These are phyloP conservation scores for Trichoderma sp. DNA, from an alignment of 2,329 filamentous ascomycete species.

Conservation along the genomic window DNA sequence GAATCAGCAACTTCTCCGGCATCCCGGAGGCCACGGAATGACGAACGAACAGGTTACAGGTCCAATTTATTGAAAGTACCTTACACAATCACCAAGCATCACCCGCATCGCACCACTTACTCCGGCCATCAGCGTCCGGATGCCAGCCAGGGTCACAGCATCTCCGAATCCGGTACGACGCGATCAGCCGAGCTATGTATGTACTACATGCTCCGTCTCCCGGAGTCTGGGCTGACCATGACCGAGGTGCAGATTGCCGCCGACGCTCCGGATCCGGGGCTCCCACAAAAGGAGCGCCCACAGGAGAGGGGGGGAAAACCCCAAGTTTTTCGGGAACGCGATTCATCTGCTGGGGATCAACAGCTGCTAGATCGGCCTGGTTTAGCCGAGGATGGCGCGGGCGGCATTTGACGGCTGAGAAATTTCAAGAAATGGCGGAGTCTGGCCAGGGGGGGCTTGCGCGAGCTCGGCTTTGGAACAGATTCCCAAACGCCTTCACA, in stretches of 20 bases:
- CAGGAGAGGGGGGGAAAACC: background rate
- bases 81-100: background rate
- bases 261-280: constrained; percentile 25
- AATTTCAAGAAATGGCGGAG: constrained; percentile 13
- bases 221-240: constrained; percentile 15
- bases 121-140: background rate
- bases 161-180: constrained; percentile 2
- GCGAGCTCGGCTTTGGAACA: constrained; percentile 9
- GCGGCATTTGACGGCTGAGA: constrained; percentile 27
- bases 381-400: constrained; percentile 29
- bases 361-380: constrained; percentile 21
- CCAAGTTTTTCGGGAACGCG: background rate
- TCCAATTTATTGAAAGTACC: no score
- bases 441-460: constrained; percentile 1
- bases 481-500: constrained; percentile 1
- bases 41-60: no score
- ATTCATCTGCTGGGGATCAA: background rate
- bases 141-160: background rate
- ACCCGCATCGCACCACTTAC: background rate
- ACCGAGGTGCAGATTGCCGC: constrained; percentile 18
- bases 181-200: constrained; percentile 19
- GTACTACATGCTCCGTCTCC: constrained; percentile 13
- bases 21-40: no score
- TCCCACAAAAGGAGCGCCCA: background rate
- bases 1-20: no score